A percentile compares a stretch with the other conserved stretches of the same genome.
phyloP scores from a whole-genome alignment of 768 basidiomycete species.

The Boletus subcaerulescens region DNA sequence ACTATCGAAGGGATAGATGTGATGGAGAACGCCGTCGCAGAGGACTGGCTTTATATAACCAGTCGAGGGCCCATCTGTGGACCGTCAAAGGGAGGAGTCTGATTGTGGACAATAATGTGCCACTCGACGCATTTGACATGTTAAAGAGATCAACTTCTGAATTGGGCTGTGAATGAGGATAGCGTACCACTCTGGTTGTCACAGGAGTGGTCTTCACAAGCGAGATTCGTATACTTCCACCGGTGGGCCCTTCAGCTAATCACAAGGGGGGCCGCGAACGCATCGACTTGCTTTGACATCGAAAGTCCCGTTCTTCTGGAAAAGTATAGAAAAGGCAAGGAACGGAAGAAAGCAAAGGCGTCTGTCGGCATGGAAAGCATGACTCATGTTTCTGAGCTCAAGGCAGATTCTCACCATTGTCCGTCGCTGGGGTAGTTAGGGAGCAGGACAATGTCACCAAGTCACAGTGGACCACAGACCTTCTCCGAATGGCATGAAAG shows the following conservation, averaged over 20 bases:
- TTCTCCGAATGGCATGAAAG: too few species aligned
- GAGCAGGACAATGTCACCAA: too few species aligned
- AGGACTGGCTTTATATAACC: neutral
- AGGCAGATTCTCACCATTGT: too few species aligned
- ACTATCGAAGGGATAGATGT: neutral
- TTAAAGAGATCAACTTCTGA: neutral
- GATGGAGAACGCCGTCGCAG: neutral
- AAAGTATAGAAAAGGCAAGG: neutral
- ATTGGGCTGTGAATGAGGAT: neutral
- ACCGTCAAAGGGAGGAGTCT: neutral
- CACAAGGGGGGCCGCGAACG: neutral
- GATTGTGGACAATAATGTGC: neutral
- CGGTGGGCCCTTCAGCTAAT: neutral
- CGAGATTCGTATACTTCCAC: neutral
- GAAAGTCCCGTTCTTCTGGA: neutral
- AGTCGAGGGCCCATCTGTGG: too few species aligned
- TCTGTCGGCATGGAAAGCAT: too few species aligned
- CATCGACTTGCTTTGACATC: neutral
- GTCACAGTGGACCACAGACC: too few species aligned
- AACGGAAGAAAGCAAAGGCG: too few species aligned
- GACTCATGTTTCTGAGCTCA: too few species aligned
- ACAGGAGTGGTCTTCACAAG: neutral
- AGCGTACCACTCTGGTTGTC: neutral
- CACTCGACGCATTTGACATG: too few species aligned
- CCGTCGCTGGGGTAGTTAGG: too few species aligned